Evolutionary conservation across 2,329 filamentous ascomycete genomes (phyloP), one percentile per base, ranked within the genome.

Genomic region (Graphiopsis chlorocephala): DNA sequence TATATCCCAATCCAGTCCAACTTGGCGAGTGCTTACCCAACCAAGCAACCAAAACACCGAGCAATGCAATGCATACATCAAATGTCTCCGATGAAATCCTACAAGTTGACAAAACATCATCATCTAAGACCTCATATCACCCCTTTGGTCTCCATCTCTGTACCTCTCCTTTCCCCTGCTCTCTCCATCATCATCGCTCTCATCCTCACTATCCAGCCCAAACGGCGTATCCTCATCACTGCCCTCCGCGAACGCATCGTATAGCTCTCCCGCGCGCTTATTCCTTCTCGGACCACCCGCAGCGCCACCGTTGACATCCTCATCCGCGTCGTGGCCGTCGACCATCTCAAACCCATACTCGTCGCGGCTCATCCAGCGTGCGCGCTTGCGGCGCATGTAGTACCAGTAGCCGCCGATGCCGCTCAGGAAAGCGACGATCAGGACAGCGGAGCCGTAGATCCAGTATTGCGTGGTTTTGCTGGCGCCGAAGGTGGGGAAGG

Each of bases 331-430:
- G 23, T 92, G 90, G 64, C 93, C 90, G 71, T 95, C 90, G 56
- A 99, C 84, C 68, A 97, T 89, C 78, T 97, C 93, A 71, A 99
- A 99, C 71, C 97, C 94, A 77, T 97, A 98, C 75, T 90, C 89
- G 72, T 94, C 91, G 58, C 91, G 87, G 3, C 62, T 68, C 68
- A 73, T 70, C 69, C 72, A 72, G 87, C 87, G 77, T 87, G 87
- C 47, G 57, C 71, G 68, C 48, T 74, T 88, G 29, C 93, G 88
- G 50, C 93, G 90, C 64, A 94, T 81, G 77, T 86, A 92, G 71
- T 96, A 86, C 81, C 94, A 97, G 50, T 88, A 82, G n/a, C 88
- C 91, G 17, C 68, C 68, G 0, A 99, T 84, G 3, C 89, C 91
- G 64, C 82, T 79, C 77, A 93, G 93, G 82, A 99, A 99, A 58